Evolutionary conservation across 2,329 filamentous ascomycete genomes (phyloP), one percentile per base, ranked within the genome.

Genomic region (Sarocladiaceae sp.): DNA sequence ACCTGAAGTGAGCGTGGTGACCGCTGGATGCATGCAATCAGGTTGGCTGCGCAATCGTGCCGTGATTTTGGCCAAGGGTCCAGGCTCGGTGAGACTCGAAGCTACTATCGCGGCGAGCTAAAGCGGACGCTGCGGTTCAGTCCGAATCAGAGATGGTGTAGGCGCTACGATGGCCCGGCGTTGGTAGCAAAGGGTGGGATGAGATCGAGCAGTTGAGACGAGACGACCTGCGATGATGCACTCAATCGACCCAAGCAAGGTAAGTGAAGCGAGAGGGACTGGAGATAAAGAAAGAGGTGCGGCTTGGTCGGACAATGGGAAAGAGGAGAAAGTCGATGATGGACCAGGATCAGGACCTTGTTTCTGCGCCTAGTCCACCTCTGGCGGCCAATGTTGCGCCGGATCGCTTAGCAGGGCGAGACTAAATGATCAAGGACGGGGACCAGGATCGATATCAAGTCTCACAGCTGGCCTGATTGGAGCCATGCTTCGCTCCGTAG

Each of bases 241-340:
- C n/a, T n/a, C n/a, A n/a, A n/a, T n/a, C n/a, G 16, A 20, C 4
- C 4, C 9, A 19, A 20, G 13, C 33, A 13, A 7, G 33, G 26
- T 29, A 9, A 9, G 9, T 13, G 13, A 29, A 29, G 26, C 9
- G 9, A 21, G 13, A 35, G 20, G 33, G n/a, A n/a, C n/a, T n/a
- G n/a, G n/a, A 27, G 24, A 21, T 21, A 24, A 33, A n/a, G 6
- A 33, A 33, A 33, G 31, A n/a, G 18, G n/a, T n/a, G n/a, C n/a
- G n/a, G n/a, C 4, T 12, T 16, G 33, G 34, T 19, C 34, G n/a
- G 34, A 9, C 37, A 16, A 41, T 41, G 37, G 23, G 37, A 41
- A 41, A 41, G 37, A 41, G 37, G 37, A 41, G 37, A 41, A 29
- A 41, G 37, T 27, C 37, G 23, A 27, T 41, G 23, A 27, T 29